Conservation (phyloP, 1,139 yeast genomes). For the Hansenula anomala region DNA sequence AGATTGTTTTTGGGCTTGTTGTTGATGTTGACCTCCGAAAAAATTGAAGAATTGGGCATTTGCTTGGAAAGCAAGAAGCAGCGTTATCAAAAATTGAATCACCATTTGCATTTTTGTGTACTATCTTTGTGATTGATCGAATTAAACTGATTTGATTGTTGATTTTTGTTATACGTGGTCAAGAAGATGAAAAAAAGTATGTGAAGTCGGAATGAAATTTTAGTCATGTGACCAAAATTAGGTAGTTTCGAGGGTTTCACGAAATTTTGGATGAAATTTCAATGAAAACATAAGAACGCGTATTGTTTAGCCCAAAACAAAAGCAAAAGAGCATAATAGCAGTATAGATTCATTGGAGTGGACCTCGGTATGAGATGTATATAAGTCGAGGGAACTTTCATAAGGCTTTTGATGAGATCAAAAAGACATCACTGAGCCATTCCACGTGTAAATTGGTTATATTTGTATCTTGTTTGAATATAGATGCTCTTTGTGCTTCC, state of each 20-base stretch:
- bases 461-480: conserved; percentile 85
- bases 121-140: too few species aligned
- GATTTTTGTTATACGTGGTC: neutral
- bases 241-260: conserved; percentile 1
- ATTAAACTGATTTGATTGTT: too few species aligned
- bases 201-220: neutral
- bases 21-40: conserved; percentile 29
- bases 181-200: neutral
- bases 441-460: conserved; percentile 86
- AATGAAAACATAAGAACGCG: neutral
- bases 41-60: conserved; percentile 24
- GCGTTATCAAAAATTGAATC: neutral
- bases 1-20: conserved; percentile 29
- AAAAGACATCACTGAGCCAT: conserved; percentile 67
- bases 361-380: conserved; percentile 40
- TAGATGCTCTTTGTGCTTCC: conserved; percentile 90
- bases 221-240: neutral
- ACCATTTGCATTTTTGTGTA: neutral
- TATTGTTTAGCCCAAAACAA: neutral
- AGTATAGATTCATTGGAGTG: neutral
- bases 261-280: neutral
- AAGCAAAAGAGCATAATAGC: neutral
- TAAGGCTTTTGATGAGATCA: conserved; percentile 54
- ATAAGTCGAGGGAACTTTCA: conserved; percentile 58
- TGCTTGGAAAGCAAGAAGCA: conserved; percentile 3